Conservation (phyloP, 768 basidiomycete species). For the Collybia sp. region DNA sequence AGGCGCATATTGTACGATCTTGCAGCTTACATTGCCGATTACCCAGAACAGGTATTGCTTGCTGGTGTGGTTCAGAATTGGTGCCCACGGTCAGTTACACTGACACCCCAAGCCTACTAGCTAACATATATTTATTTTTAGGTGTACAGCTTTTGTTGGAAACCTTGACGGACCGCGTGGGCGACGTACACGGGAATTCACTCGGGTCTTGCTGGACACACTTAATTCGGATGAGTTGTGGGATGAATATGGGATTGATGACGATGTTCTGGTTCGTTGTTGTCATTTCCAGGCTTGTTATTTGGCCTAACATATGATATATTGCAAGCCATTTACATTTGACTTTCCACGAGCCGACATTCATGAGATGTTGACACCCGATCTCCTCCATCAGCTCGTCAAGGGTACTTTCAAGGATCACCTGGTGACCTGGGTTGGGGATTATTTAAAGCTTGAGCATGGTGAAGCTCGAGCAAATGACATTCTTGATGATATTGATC, state of each 20-base stretch:
- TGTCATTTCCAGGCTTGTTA: background rate
- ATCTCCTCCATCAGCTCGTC: conserved; percentile 17
- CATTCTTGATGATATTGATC: conserved; percentile 34
- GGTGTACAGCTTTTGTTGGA: conserved; percentile 11
- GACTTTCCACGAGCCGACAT: conserved; percentile 21
- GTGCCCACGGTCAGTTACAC: conserved; percentile 15
- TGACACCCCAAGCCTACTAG: too few species aligned
- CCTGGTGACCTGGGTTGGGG: conserved; percentile 26
- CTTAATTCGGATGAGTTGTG: background rate
- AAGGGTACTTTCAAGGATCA: conserved; percentile 33
- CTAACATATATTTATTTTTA: too few species aligned
- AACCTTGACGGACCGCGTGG: background rate
- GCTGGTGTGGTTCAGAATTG: conserved; percentile 18
- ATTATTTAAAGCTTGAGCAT: conserved; percentile 19
- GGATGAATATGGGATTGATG: background rate
- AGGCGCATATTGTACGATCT: conserved; percentile 17
- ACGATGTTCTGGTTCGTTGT: background rate
- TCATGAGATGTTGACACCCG: conserved; percentile 19
- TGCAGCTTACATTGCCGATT: conserved; percentile 23
- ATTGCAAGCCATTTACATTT: conserved; percentile 16
- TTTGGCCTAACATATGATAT: background rate
- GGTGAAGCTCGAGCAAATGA: conserved; percentile 13
- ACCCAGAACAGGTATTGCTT: conserved; percentile 21
- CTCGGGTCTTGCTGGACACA: background rate
- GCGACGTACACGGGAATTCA: background rate